Base-by-base conservation (phyloP, 768 basidiomycete species). In the Boletus insuetus region DNA sequence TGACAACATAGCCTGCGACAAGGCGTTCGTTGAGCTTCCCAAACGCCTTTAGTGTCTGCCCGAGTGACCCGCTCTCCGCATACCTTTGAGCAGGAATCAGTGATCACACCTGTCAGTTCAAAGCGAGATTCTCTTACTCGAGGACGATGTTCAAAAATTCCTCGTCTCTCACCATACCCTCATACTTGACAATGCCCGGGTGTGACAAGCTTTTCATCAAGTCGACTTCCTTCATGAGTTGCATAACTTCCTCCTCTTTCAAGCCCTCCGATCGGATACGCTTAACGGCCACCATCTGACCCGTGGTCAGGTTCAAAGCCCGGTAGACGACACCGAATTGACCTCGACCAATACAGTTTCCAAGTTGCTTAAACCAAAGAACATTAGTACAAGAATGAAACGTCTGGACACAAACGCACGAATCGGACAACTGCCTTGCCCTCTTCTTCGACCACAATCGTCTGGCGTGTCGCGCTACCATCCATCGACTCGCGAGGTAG, bases 211-310 rank as follows among this genome's bases (percentile, higher is more conserved):
- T 82, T 77, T 94, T 94, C 63, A 98, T 83, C 35, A 99, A 76
- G 64, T 94, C 90, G 16, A 98, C 96, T 70, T 99, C 96, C 59
- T 82, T 82, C 92, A 96, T 97, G 46, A 98, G 80, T 67, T 93
- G 88, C 46, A 80, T 82, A 19, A 98, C 86, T 67, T 98, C 95
- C 19, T 86, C 87, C 71, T 97, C 94, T 69, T 89, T 88, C 65
- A 97, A 76, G 9, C 94, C 96, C 48, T 91, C 90, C 37, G 98
- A 76, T 48, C 88, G 79, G 63, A 99, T 96, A 31, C 93, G 86
- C 75, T 99, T 99, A 49, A 98, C 93, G n/a, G 96, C 96, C n/a
- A 96, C 94, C 84, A 92, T 96, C 71, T 96, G 91, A 16, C 96
- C 96, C 2, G 89, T 94, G 58, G 89, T 88, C 69, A 98, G 75